A percentile compares a stretch with the other conserved stretches of the same genome.
phyloP scores from a whole-genome alignment of 177 flowering plant species.

The Vitis hybrid region DNA sequence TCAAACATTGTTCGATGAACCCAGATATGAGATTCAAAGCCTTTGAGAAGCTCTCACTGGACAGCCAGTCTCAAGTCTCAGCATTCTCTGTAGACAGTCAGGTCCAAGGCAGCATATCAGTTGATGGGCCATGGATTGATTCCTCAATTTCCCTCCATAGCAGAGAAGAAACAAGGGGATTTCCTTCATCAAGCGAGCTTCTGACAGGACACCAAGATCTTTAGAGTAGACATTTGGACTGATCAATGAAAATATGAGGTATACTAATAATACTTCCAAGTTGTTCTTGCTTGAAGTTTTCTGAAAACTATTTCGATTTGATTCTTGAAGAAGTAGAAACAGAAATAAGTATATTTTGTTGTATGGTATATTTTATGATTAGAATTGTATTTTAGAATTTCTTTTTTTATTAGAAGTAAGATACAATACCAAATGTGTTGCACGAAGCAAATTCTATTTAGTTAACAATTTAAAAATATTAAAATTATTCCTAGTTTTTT shows the following conservation, averaged over 20 bases:
- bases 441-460: too few relatives aligned
- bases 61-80: constrained; percentile 45
- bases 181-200: constrained; percentile 23
- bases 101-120: constrained; percentile 29
- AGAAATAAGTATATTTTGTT: too few relatives aligned
- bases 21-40: constrained; percentile 53
- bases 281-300: neutral
- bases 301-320: neutral
- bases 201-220: constrained; percentile 15
- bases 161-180: constrained; percentile 25
- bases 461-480: too few relatives aligned
- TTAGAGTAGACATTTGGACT: constrained; percentile 3
- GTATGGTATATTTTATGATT: too few relatives aligned
- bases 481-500: too few relatives aligned
- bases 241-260: neutral
- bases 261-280: neutral
- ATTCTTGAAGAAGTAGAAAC: too few relatives aligned
- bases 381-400: too few relatives aligned
- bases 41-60: constrained; percentile 53
- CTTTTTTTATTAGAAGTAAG: too few relatives aligned
- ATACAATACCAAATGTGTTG: too few relatives aligned
- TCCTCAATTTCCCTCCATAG: constrained; percentile 36
- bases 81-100: constrained; percentile 30
- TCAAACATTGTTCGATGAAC: constrained; percentile 21
- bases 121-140: constrained; percentile 54